phyloP scores from a whole-genome alignment of 345 rosid species.

The Raphanus sativus region DNA sequence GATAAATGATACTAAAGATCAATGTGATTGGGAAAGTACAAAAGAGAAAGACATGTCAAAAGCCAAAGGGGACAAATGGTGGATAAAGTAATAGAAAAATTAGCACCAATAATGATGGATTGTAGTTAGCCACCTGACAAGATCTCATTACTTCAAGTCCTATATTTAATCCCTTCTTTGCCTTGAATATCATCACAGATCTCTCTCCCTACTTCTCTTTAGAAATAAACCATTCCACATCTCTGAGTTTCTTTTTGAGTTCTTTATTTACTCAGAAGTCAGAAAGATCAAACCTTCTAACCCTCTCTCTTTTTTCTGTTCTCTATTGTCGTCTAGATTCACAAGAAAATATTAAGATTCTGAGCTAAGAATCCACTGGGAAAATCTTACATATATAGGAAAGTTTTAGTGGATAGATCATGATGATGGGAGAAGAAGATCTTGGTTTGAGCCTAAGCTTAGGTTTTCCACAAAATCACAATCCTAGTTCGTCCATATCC shows the following conservation, averaged over 20 bases:
- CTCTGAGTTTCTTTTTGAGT: background rate
- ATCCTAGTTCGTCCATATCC: constrained; percentile 44
- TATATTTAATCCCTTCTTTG: constrained; percentile 24
- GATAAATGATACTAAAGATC: too few species aligned
- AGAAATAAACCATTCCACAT: background rate
- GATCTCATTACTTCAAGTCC: constrained; percentile 33
- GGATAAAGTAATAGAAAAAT: constrained; percentile 18
- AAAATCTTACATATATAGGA: too few species aligned
- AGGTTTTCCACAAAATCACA: constrained; percentile 50
- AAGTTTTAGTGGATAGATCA: background rate
- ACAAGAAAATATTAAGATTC: background rate
- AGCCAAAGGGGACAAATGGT: constrained; percentile 22
- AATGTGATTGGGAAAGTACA: constrained; percentile 7
- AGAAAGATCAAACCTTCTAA: constrained; percentile 5
- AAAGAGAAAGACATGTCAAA: constrained; percentile 30
- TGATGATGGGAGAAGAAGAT: constrained; percentile 72
- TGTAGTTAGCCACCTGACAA: constrained; percentile 32
- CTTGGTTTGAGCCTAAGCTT: constrained; percentile 81
- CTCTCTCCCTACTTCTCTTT: background rate
- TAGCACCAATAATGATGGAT: constrained; percentile 26
- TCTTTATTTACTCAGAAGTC: background rate
- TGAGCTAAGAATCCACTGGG: too few species aligned
- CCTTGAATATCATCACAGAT: constrained; percentile 18
- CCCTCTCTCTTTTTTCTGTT: background rate
- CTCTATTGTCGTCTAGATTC: background rate